phyloP scores from a whole-genome alignment of 305 asterid genomes.

The Fraxinus dipetala region DNA sequence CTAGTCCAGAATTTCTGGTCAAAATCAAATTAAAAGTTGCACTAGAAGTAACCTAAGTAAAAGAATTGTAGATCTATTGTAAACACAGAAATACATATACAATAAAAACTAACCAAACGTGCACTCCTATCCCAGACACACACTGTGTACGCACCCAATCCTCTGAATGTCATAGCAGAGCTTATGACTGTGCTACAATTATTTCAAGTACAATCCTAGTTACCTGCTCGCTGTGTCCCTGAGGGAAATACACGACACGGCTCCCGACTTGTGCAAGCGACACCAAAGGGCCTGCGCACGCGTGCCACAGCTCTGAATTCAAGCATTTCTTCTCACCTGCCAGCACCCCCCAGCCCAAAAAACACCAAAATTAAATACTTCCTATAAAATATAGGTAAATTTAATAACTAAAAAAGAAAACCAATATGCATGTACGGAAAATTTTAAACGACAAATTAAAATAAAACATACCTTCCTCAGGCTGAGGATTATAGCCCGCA shows the following conservation, averaged over 20 bases:
- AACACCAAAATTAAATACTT: neutral
- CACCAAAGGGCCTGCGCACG: slow-evolving; percentile 93
- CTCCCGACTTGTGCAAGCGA: slow-evolving; percentile 85
- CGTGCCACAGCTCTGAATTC: slow-evolving; percentile 98
- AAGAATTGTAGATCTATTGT: neutral
- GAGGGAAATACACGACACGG: slow-evolving; percentile 88
- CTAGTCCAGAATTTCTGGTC: neutral
- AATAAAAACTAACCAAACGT: neutral
- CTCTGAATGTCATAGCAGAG: neutral
- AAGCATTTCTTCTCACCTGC: slow-evolving; percentile 91
- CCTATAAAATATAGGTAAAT: neutral
- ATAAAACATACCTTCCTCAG: slow-evolving; percentile 60
- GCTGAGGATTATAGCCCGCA: slow-evolving; percentile 60
- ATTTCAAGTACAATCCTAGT: neutral
- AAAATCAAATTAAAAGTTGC: neutral
- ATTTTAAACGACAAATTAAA: neutral
- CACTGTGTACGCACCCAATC: neutral
- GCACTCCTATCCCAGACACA: neutral
- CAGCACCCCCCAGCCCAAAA: slow-evolving; percentile 8
- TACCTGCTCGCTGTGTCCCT: slow-evolving; percentile 99
- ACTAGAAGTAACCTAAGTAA: neutral
- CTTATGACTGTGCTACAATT: slow-evolving; percentile 12
- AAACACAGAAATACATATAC: neutral
- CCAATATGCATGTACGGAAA: neutral
- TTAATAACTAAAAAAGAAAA: slow-evolving; percentile 22